Conservation (phyloP, 306 rosid genomes). For the Trichosanthes cucumerina region DNA sequence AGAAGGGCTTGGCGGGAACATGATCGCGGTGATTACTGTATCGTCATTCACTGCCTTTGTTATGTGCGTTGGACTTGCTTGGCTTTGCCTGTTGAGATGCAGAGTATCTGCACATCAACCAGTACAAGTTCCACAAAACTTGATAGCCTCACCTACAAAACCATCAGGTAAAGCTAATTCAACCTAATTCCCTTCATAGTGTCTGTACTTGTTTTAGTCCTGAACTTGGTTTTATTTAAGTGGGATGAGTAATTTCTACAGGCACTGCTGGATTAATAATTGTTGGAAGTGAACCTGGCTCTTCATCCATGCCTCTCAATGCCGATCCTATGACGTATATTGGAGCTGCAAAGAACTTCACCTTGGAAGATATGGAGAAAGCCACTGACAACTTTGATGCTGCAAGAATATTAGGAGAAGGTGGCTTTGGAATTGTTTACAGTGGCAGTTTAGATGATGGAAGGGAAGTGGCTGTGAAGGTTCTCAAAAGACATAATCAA, state of each 20-base stretch:
- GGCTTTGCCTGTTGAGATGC: constrained; percentile 53
- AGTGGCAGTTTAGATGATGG: constrained; percentile 69
- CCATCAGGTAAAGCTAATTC: constrained; percentile 34
- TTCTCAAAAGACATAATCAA: constrained; percentile 79
- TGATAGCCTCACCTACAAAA: constrained; percentile 38
- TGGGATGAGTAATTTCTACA: neutral
- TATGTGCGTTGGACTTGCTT: constrained; percentile 45
- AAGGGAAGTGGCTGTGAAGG: constrained; percentile 81
- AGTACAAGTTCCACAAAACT: constrained; percentile 30
- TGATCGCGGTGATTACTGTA: constrained; percentile 40
- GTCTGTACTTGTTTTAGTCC: neutral
- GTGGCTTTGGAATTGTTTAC: constrained; percentile 92
- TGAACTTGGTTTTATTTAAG: neutral
- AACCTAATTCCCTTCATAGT: neutral
- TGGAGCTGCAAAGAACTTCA: constrained; percentile 69
- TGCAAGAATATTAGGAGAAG: constrained; percentile 93
- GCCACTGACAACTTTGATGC: constrained; percentile 70
- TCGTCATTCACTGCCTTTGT: constrained; percentile 65
- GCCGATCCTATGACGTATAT: constrained; percentile 48
- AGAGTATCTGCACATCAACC: constrained; percentile 18
- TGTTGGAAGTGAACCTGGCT: constrained; percentile 31
- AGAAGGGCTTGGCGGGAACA: constrained; percentile 35
- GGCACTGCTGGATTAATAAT: constrained; percentile 2
- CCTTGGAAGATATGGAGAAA: constrained; percentile 60
- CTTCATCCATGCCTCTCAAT: constrained; percentile 37